Evolutionary conservation across 2,329 filamentous ascomycete genomes (phyloP).

Genomic region (Fusarium zealandicum): DNA sequence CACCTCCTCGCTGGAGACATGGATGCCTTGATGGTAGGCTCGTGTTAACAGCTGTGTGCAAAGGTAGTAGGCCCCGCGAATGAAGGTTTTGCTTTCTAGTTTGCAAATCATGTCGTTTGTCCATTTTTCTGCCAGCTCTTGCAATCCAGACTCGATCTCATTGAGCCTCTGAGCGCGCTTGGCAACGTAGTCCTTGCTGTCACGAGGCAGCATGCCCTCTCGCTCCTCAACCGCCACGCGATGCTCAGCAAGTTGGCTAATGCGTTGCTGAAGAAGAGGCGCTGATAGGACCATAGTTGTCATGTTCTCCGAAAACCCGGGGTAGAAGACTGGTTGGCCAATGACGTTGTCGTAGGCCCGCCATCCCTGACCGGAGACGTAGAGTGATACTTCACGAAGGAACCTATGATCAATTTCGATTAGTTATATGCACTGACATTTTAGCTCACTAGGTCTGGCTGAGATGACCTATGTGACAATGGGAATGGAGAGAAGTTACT

Average conservation of each 20-base stretch:
- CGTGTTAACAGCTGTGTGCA: slow-evolving; percentile 86
- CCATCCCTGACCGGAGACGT: slow-evolving; percentile 94
- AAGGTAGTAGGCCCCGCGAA: slow-evolving; percentile 89
- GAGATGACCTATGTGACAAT: not conserved
- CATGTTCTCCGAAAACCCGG: slow-evolving; percentile 91
- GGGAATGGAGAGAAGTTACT: slow-evolving; percentile 50
- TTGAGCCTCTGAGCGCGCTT: slow-evolving; percentile 62
- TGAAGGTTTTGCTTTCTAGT: slow-evolving; percentile 93
- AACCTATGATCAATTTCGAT: slow-evolving; percentile 64
- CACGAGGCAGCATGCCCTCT: slow-evolving; percentile 69
- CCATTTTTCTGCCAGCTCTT: slow-evolving; percentile 84
- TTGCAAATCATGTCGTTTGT: slow-evolving; percentile 99
- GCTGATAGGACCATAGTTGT: slow-evolving; percentile 78
- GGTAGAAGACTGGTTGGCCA: slow-evolving; percentile 92
- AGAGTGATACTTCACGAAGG: slow-evolving; percentile 89
- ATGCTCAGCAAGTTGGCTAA: slow-evolving; percentile 77
- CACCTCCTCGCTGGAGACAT: slow-evolving; percentile 95
- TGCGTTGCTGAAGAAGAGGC: slow-evolving; percentile 75
- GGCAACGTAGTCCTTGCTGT: slow-evolving; percentile 60
- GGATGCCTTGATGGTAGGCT: slow-evolving; percentile 96
- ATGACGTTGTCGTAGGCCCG: slow-evolving; percentile 90
- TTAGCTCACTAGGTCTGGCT: not conserved
- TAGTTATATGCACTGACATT: not conserved
- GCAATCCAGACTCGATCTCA: slow-evolving; percentile 75
- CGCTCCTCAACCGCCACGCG: slow-evolving; percentile 78